Percentiles rank a stretch among this genome's conserved stretches.
phyloP scores from a whole-genome alignment of 495 filamentous ascomycete genomes.

The Aspergillus cavernicola region DNA sequence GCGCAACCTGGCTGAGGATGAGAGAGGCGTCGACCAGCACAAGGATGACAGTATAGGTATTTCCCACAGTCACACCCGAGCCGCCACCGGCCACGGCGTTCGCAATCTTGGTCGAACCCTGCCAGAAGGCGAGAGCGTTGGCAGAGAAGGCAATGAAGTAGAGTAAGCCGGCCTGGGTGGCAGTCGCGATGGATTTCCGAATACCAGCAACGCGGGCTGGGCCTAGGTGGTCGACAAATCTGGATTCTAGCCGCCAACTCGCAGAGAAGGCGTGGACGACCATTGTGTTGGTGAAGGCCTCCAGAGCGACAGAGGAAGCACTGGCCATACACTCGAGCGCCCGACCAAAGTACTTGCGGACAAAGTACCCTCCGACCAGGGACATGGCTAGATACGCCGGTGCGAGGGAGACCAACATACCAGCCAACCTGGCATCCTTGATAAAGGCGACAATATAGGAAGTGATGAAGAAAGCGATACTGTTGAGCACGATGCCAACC shows the following conservation, averaged over 20 bases:
- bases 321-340: slow-evolving; percentile 44
- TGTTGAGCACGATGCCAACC: slow-evolving; percentile 57
- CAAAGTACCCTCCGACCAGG: slow-evolving; percentile 53
- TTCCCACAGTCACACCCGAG: slow-evolving; percentile 45
- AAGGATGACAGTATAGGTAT: slow-evolving; percentile 62
- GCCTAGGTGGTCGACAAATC: slow-evolving; percentile 43
- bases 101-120: slow-evolving; percentile 54
- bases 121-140: slow-evolving; percentile 63
- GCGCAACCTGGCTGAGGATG: slow-evolving; percentile 59
- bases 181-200: slow-evolving; percentile 56
- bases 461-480: slow-evolving; percentile 56
- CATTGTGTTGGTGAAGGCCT: slow-evolving; percentile 40
- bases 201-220: slow-evolving; percentile 46
- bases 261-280: slow-evolving; percentile 49
- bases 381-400: slow-evolving; percentile 65
- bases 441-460: slow-evolving; percentile 61
- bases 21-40: slow-evolving; percentile 60
- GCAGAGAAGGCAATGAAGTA: slow-evolving; percentile 63
- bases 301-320: slow-evolving; percentile 46
- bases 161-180: slow-evolving; percentile 54
- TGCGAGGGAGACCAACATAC: slow-evolving; percentile 51
- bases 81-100: slow-evolving; percentile 39
- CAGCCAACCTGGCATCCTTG: slow-evolving; percentile 44
- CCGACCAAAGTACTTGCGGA: slow-evolving; percentile 51
- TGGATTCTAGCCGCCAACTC: slow-evolving; percentile 43